phyloP scores from a whole-genome alignment of 2,329 filamentous ascomycete species.

The Akanthomyces dipterigenus region DNA sequence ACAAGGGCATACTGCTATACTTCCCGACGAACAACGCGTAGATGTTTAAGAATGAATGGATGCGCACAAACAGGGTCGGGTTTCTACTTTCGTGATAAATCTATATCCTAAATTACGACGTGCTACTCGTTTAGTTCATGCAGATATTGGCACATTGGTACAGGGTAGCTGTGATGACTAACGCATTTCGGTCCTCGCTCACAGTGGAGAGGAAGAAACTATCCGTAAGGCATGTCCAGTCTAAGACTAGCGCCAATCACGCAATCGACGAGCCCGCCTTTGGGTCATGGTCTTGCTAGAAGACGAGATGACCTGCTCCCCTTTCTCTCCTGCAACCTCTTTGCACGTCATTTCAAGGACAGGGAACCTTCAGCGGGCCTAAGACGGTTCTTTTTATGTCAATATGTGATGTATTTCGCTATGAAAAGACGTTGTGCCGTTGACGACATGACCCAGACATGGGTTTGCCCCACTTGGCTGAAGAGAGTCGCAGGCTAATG shows the following conservation, averaged over 20 bases:
- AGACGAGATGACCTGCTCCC: constrained; percentile 15
- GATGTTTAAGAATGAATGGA: no score
- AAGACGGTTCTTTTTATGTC: constrained; percentile 18
- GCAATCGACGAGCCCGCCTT: constrained; percentile 24
- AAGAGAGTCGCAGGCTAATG: constrained; percentile 8
- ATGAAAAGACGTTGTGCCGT: constrained; percentile 6
- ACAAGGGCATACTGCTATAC: no score
- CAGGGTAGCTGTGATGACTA: constrained; percentile 8
- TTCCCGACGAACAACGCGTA: no score
- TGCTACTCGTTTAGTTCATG: neutral
- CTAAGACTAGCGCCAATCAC: constrained; percentile 25
- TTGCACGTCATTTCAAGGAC: constrained; percentile 12
- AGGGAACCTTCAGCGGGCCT: constrained; percentile 5
- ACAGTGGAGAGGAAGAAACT: neutral
- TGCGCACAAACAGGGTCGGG: no score
- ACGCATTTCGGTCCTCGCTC: neutral
- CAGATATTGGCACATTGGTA: neutral
- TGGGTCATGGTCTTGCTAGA: constrained; percentile 14
- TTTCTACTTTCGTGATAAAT: no score
- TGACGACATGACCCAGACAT: neutral
- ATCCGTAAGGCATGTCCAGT: neutral
- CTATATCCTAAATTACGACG: neutral
- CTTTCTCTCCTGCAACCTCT: constrained; percentile 17
- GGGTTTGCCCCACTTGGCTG: constrained; percentile 4
- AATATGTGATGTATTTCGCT: constrained; percentile 14